These are phyloP conservation scores for Terana coerulea DNA, from an alignment of 768 basidiomycete species.

Conservation along the genomic window DNA sequence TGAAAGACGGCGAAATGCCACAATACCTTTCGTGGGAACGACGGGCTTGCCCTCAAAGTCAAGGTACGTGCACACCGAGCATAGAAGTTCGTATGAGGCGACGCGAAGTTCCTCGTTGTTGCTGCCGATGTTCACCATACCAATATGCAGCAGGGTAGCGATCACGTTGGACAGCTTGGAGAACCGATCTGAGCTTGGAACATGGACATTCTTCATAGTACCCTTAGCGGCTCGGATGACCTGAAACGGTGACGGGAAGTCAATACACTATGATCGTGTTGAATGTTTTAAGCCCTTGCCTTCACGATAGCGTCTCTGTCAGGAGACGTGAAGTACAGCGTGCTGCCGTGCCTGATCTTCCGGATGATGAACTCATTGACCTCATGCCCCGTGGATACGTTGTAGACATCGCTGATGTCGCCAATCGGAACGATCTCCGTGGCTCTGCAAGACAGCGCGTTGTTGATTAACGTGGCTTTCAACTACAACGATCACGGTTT, in stretches of 20 bases:
- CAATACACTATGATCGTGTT: background rate
- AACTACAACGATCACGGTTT: too few relatives aligned
- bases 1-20: slow-evolving; percentile 12
- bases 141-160: slow-evolving; percentile 82
- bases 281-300: slow-evolving; percentile 32
- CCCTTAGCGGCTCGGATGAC: slow-evolving; percentile 74
- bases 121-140: slow-evolving; percentile 72
- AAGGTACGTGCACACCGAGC: slow-evolving; percentile 72
- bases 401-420: slow-evolving; percentile 86
- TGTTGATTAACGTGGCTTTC: slow-evolving; percentile 69
- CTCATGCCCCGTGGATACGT: slow-evolving; percentile 73
- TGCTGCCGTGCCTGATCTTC: slow-evolving; percentile 63
- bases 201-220: slow-evolving; percentile 53
- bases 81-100: slow-evolving; percentile 77
- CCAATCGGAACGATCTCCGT: slow-evolving; percentile 77
- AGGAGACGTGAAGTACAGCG: slow-evolving; percentile 72
- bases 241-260: slow-evolving; percentile 32
- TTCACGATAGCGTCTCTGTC: slow-evolving; percentile 71
- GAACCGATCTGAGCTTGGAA: slow-evolving; percentile 56
- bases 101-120: slow-evolving; percentile 74
- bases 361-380: slow-evolving; percentile 80
- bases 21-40: slow-evolving; percentile 66
- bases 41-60: slow-evolving; percentile 72
- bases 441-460: slow-evolving; percentile 65
- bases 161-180: slow-evolving; percentile 82